Base-by-base conservation (phyloP, 805 yeast species). In the Martiniozyma abietophila region DNA sequence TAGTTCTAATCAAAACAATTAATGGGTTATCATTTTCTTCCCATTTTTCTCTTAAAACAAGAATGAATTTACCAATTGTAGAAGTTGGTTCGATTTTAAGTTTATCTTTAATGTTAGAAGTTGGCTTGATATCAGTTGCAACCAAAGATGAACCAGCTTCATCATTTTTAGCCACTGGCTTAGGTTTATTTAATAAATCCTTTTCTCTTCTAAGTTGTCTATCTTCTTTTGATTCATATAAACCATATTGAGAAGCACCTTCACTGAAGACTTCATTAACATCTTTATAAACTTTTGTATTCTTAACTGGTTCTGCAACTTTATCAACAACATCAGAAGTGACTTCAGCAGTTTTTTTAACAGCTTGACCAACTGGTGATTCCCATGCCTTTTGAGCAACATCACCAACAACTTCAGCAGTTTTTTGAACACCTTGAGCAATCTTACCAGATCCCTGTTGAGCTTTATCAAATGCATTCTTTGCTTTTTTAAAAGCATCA, bases 311-410 rank as follows among this genome's bases (percentile, higher is more conserved):
- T 49, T 88, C 96, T 7, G 33, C 37, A 38, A 71, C 74, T 58
- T 81, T 84, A 49, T 84, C 92, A n/a, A 89, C 78, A 10, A 69
- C 76, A 36, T 83, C 84, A 2, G 94, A 96, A 4, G 96, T 76
- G 34, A 72, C 70, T 39, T 69, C 71, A n/a, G 85, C 89, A 0
- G 86, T 85, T 28, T 74, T 68, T 50, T 97, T 72, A n/a, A 95
- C 88, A 31, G 79, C 80, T 55, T 79, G 76, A 41, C 95, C 92
- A 27, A 89, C 82, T 17, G 92, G 83, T 1, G 96, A 85, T 41
- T 92, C 96, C 98, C 98, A 92, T 1, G 96, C 96, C 40, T 78
- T 80, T 25, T 71, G 66, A 4, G 96, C 97, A 29, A 77, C 94
- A 38, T 71, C 79, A 35, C 96, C 97, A 23, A 92, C 85, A 25